These are phyloP conservation scores for Fusarium sp. DNA, from an alignment of 2,329 filamentous ascomycete genomes.

Conservation along the genomic window DNA sequence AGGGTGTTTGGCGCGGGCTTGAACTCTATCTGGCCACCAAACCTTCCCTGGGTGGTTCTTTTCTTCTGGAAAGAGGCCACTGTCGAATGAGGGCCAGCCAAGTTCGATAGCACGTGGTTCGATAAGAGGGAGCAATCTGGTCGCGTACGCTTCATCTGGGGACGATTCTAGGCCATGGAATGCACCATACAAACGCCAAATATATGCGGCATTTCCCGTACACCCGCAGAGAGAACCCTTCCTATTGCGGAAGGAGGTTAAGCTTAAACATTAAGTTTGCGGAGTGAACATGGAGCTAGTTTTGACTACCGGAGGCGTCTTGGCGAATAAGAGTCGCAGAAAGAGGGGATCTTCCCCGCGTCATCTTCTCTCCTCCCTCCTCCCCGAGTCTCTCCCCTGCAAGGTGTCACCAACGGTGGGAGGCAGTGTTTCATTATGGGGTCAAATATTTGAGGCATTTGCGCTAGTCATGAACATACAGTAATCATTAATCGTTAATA, in stretches of 20 bases:
- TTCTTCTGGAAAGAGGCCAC: conserved; percentile 6
- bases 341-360: conserved; percentile 9
- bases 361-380: neutral
- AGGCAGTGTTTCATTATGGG: neutral
- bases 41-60: neutral
- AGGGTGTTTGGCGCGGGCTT: neutral
- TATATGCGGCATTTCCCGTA: conserved; percentile 23
- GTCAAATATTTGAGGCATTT: conserved; percentile 3
- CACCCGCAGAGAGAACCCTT: conserved; percentile 16
- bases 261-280: conserved; percentile 15
- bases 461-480: conserved; percentile 5
- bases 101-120: neutral
- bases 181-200: neutral
- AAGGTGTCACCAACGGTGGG: neutral
- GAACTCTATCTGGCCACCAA: conserved; percentile 2
- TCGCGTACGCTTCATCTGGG: neutral
- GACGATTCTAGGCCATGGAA: neutral
- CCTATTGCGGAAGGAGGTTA: conserved; percentile 26
- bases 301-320: neutral
- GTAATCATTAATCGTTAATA: conserved; percentile 7
- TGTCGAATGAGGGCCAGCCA: neutral
- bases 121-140: neutral
- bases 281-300: neutral
- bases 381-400: neutral
- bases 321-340: neutral